These are phyloP conservation scores for Daedaleopsis sinensis DNA, from an alignment of 768 basidiomycete genomes.

Conservation along the genomic window DNA sequence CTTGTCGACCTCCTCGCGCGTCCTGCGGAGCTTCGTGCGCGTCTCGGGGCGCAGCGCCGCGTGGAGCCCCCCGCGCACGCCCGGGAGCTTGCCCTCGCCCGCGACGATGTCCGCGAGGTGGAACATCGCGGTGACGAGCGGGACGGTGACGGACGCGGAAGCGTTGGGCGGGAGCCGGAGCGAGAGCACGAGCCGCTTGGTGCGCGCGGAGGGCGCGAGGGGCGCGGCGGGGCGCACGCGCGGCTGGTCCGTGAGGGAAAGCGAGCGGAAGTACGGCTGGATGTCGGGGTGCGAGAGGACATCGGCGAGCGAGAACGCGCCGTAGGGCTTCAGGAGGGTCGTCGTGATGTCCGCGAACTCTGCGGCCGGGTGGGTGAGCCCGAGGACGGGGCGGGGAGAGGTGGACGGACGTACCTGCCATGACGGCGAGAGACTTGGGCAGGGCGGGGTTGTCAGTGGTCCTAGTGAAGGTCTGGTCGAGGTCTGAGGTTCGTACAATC, in stretches of 20 bases:
- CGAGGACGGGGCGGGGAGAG: neutral
- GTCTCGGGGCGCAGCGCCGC: conserved; percentile 71
- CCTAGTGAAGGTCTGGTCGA: conserved; percentile 75
- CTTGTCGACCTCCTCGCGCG: conserved; percentile 71
- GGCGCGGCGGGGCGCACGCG: conserved; percentile 63
- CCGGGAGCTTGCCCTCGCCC: conserved; percentile 28
- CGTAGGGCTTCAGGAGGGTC: conserved; percentile 62
- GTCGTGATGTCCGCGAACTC: conserved; percentile 90
- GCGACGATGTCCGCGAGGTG: conserved; percentile 71
- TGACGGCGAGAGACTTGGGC: conserved; percentile 65
- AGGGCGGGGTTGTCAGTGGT: conserved; percentile 67
- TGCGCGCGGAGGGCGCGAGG: conserved; percentile 50
- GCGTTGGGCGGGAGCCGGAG: conserved; percentile 56
- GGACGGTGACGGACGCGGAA: conserved; percentile 50
- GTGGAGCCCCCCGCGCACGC: conserved; percentile 25
- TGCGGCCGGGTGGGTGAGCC: conserved; percentile 26
- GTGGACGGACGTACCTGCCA: conserved; percentile 57
- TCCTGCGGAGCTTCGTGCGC: conserved; percentile 71
- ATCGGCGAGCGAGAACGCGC: conserved; percentile 52
- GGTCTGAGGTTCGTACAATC: neutral
- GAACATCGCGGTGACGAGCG: conserved; percentile 71
- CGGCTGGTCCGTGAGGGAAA: conserved; percentile 90
- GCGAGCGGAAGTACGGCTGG: conserved; percentile 79
- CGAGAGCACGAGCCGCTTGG: conserved; percentile 77
- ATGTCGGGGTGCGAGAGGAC: conserved; percentile 67